Evolutionary conservation across 495 filamentous ascomycete genomes (phyloP), one percentile per base, ranked within the genome.

Genomic region (Lasiosphaeriaceae sp.): DNA sequence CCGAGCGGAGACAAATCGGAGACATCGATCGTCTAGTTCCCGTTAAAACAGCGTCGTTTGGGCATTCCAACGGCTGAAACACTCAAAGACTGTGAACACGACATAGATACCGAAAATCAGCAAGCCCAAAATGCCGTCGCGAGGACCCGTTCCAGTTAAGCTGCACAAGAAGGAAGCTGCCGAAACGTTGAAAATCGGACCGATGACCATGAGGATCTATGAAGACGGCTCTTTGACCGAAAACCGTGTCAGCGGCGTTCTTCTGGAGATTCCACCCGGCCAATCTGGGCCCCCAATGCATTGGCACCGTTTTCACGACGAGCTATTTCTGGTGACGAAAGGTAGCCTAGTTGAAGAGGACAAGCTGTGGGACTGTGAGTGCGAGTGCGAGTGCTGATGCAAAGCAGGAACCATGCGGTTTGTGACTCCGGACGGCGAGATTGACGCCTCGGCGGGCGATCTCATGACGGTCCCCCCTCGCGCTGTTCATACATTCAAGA

Each of bases 401-500:
- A 54, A 49, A n/a, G 41, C 21, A 70, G 68, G 68, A 8, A 57
- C 54, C 8, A 62, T 71, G 53, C 55, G 65, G 24, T 69, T 73
- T 50, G 56, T 76, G 52, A 73, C 72, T 2, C 76, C 78, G 0
- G 74, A 77, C 31, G 66, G 67, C 16, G 58, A 74, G 43, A 51
- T 80, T 35, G 76, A 80, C 50, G 76, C 78, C 17, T 65, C 68
- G 45, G 67, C 62, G 21, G 81, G 80, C 2, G 78, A 83, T 55
- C 72, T 77, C 48, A 77, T 82, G 62, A 73, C 75, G 2, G 76
- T 85, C 14, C 77, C 77, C 12, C 73, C 74, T 22, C 63, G 78
- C 11, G 76, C 76, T 34, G 70, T 80, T 22, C 77, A 82, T 57
- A 80, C 76, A n/a, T 81, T 83, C 65, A 75, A 68, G 52, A 82